phyloP scores from a whole-genome alignment of 2,329 filamentous ascomycete genomes.

The Alternaria sp. region DNA sequence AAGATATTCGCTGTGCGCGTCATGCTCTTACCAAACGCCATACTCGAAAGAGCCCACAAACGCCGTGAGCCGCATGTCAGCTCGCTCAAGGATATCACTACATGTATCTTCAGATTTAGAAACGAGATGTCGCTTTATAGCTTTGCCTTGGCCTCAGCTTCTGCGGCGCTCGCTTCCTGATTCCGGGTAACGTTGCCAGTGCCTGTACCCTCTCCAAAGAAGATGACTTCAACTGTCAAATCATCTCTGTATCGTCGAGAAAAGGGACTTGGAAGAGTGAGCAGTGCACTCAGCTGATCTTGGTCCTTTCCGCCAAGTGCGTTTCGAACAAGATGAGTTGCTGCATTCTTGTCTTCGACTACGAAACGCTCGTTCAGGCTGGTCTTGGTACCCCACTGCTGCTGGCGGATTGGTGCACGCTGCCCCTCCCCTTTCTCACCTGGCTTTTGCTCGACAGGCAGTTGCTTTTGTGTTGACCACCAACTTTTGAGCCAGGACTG shows the following conservation, averaged over 20 bases:
- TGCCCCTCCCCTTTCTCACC: slow-evolving; percentile 70
- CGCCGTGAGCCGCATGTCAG: slow-evolving; percentile 13
- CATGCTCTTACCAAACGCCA: slow-evolving; percentile 13
- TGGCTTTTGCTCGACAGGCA: slow-evolving; percentile 78
- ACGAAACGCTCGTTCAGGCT: slow-evolving; percentile 83
- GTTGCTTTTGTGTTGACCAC: slow-evolving; percentile 64
- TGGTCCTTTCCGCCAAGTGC: slow-evolving; percentile 91
- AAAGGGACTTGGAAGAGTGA: slow-evolving; percentile 91
- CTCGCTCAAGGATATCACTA: slow-evolving; percentile 3
- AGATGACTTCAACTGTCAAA: slow-evolving; percentile 96
- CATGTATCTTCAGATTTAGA: neutral
- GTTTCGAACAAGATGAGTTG: slow-evolving; percentile 94
- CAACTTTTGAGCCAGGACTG: slow-evolving; percentile 76
- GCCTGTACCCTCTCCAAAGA: slow-evolving; percentile 85
- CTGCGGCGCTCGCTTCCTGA: slow-evolving; percentile 78
- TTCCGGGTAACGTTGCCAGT: slow-evolving; percentile 84
- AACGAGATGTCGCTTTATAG: slow-evolving; percentile 43
- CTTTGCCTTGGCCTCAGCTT: slow-evolving; percentile 58
- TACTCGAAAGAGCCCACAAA: slow-evolving; percentile 16
- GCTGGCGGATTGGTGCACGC: slow-evolving; percentile 84
- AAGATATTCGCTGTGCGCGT: neutral
- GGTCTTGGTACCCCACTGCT: slow-evolving; percentile 86
- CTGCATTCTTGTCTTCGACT: slow-evolving; percentile 93
- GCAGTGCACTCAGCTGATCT: slow-evolving; percentile 90
- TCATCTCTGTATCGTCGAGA: slow-evolving; percentile 94